Evolutionary conservation across 2,329 filamentous ascomycete species (phyloP).

Genomic region (Nigrograna mackinnonii): DNA sequence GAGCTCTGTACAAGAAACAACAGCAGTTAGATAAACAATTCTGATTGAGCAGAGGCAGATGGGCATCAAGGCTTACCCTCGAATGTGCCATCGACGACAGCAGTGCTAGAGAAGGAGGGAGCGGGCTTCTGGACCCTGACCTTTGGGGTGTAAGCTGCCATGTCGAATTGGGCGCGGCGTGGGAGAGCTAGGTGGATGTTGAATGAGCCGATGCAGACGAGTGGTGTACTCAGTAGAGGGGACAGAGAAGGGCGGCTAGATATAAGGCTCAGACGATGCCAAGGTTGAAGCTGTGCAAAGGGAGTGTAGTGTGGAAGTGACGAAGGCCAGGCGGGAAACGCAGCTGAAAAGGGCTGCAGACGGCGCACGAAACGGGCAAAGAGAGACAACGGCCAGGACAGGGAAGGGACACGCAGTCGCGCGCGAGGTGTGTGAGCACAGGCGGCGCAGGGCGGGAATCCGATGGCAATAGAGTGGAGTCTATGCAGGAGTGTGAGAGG

Average conservation of each 20-base stretch:
- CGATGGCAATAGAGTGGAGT: too few species aligned
- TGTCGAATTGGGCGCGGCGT: constrained; percentile 7
- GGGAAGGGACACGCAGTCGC: too few species aligned
- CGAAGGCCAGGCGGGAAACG: too few species aligned
- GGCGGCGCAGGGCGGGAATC: too few species aligned
- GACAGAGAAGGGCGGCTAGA: too few species aligned
- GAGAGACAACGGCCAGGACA: too few species aligned
- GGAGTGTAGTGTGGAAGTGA: too few species aligned
- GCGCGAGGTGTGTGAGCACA: too few species aligned
- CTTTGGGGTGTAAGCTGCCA: constrained; percentile 35
- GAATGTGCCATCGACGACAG: constrained; percentile 44
- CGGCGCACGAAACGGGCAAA: too few species aligned
- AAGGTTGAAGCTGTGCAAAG: background rate
- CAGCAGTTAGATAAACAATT: too few species aligned
- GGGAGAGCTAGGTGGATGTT: background rate
- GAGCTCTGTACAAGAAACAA: constrained; percentile 36
- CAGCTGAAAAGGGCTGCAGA: too few species aligned
- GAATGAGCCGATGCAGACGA: background rate
- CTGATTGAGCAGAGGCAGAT: background rate
- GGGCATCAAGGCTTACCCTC: constrained; percentile 34
- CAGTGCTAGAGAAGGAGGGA: constrained; percentile 40
- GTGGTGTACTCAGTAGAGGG: constrained; percentile 2
- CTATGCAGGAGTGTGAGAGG: too few species aligned
- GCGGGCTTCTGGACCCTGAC: constrained; percentile 45
- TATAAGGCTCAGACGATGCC: background rate